These are phyloP conservation scores for Baeospora myosura DNA, from an alignment of 1,284 basidiomycete genomes.

Conservation along the genomic window DNA sequence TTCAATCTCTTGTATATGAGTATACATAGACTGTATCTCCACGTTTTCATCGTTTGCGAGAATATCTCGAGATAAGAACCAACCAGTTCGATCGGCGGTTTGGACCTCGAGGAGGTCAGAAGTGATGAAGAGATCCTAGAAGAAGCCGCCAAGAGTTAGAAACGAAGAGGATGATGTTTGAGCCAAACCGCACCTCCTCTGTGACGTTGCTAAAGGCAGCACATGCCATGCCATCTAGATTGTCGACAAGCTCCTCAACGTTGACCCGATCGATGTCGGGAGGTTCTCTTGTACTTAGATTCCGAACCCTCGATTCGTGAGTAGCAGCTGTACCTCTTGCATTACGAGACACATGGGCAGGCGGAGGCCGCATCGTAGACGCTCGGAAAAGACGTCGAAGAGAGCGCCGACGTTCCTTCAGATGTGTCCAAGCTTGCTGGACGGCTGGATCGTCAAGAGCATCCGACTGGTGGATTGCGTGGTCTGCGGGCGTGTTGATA, in stretches of 20 bases:
- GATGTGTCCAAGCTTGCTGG: slow-evolving; percentile 35
- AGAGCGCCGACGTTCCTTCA: slow-evolving; percentile 36
- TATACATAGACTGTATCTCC: slow-evolving; percentile 71
- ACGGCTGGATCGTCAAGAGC: slow-evolving; percentile 34
- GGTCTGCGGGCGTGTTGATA: slow-evolving; percentile 41
- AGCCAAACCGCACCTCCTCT: slow-evolving; percentile 51
- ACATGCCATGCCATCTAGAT: slow-evolving; percentile 64
- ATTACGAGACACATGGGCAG: slow-evolving; percentile 22
- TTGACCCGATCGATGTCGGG: slow-evolving; percentile 63
- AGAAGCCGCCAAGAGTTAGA: slow-evolving; percentile 9
- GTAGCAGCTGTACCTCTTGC: slow-evolving; percentile 18
- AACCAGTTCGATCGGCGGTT: slow-evolving; percentile 66
- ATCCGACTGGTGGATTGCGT: slow-evolving; percentile 34
- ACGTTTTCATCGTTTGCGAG: slow-evolving; percentile 46
- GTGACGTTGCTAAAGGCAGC: slow-evolving; percentile 68
- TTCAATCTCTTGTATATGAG: slow-evolving; percentile 61
- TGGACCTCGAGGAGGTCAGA: slow-evolving; percentile 74
- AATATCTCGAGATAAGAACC: slow-evolving; percentile 58
- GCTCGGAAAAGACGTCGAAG: slow-evolving; percentile 43
- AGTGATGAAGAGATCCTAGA: slow-evolving; percentile 65
- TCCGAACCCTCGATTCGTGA: slow-evolving; percentile 24
- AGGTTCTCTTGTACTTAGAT: slow-evolving; percentile 43
- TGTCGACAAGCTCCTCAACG: slow-evolving; percentile 64
- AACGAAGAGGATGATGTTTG: slow-evolving; percentile 2
- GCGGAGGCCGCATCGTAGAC: slow-evolving; percentile 55